Base-by-base conservation (phyloP, 129 eudicot species). In the Flaveria ramosissima region DNA sequence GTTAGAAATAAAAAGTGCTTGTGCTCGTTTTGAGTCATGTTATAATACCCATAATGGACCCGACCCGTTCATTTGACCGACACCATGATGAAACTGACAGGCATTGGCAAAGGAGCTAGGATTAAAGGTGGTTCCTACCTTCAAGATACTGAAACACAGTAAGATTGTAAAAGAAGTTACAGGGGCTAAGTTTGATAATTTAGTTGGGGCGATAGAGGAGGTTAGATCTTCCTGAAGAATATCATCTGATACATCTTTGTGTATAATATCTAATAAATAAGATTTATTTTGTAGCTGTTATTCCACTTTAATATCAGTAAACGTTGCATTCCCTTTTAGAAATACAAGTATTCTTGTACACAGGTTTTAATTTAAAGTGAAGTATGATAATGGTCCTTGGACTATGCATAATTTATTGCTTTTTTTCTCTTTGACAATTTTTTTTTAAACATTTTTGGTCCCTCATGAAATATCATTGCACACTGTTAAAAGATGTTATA, bases 81-180 rank as follows among this genome's bases (percentile, higher is more conserved):
- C 63, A 62, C 43, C 3, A 2, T 27, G 9, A 62, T 27, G 43
- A 62, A 62, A 32, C 64, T 32, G 74, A 72, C 91, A 90, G 93
- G 71, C 88, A 68, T 76, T 90, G 65, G 98, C 96, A 19, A 90
- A 93, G 89, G 98, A 90, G 85, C 89, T 93, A 24, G 96, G 96
- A 16, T 68, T 93, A 39, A 85, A 75, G 77, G 97, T 90, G 71
- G 96, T 90, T 76, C 98, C 98, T 10, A 93, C 97, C 26, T 90
- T 90, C 90, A 93, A 90, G 87, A 93, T 93, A 73, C 77, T 93
- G 9, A 93, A 93, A 78, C 85, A 82, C 17, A 67, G 82, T 70
- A 85, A 88, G 78, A 41, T 93, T 81, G 88, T 93, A 36, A 88
- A 85, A 74, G 98, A 93, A 82, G 92, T 93, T 14, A 93, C 97